A percentile compares a stretch with the other conserved stretches of the same genome.
Evolutionary conservation across 2,329 filamentous ascomycete genomes (phyloP).

Genomic region (Ceratocystis diversiconidia): DNA sequence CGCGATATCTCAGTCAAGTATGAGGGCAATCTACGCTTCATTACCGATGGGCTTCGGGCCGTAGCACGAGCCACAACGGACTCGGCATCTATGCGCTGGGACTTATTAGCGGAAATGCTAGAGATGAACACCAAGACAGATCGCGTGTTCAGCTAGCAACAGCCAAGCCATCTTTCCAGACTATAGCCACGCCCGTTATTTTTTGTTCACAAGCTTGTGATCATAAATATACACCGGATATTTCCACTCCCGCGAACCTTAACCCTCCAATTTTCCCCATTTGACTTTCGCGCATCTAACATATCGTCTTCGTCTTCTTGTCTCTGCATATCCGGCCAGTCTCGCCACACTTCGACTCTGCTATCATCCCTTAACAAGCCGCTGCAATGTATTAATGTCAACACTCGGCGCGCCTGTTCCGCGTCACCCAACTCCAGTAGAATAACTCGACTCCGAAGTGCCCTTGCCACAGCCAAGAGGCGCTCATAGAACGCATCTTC

Average conservation of each 20-base stretch:
- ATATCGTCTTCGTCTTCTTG: not conserved
- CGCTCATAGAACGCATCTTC: conserved; percentile 53
- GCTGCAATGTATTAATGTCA: conserved; percentile 28
- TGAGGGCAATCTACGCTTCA: conserved; percentile 51
- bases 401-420: conserved; percentile 47
- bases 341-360: conserved; percentile 55
- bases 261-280: conserved; percentile 3
- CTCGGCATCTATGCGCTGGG: conserved; percentile 49
- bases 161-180: not conserved
- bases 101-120: conserved; percentile 66
- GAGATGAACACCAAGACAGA: conserved; percentile 32
- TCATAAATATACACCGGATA: conserved; percentile 16
- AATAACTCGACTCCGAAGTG: conserved; percentile 38
- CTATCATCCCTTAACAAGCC: conserved; percentile 20
- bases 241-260: conserved; percentile 14
- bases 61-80: conserved; percentile 62
- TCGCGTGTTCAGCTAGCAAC: conserved; percentile 22
- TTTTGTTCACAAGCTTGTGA: conserved; percentile 4
- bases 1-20: conserved; percentile 47
- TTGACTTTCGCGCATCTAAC: not conserved
- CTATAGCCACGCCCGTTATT: too few relatives aligned
- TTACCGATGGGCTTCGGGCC: conserved; percentile 57
- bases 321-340: conserved; percentile 37
- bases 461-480: conserved; percentile 41
- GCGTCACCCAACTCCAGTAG: conserved; percentile 60